Base-by-base conservation (phyloP, 805 yeast genomes). In the Ogataea chonburiensis region DNA sequence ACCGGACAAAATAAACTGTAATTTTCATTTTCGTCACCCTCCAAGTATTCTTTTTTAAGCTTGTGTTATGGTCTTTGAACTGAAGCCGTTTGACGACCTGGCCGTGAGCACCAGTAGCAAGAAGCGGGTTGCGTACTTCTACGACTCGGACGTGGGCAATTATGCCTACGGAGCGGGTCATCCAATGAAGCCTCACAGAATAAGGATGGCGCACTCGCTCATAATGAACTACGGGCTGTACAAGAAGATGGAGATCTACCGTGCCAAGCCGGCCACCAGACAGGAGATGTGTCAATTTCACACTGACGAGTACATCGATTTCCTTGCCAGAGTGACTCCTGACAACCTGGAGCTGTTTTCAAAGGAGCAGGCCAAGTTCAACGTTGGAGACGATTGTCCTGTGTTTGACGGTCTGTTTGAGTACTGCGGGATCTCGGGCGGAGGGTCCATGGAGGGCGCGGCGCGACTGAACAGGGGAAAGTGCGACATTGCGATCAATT, bases 221-320 rank as follows among this genome's bases (percentile, higher is more conserved):
- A 86, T 93, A 48, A 91, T 93, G 95, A 89, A 91, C 65, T 93
- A 93, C 61, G 98, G 97, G 1, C 73, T 93, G 35, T 89, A 93
- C 68, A 87, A 89, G 63, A 85, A 91, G 64, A 91, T 93, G 96
- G 98, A 93, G 60, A 86, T 93, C 31, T 89, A 89, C 62, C 75
- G 97, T 33, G 97, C 98, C 27, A 89, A 88, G 61, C 96, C 98
- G 1, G 98, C 98, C 25, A 89, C 98, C 12, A 84, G 86, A 58
- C 96, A 91, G 63, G 98, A 93, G 56, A 87, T 93, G 96, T 84
- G 95, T 53, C 97, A 91, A 64, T 91, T 93, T 64, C 98, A 93
- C 62, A 87, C 98, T 3, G 98, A 93, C 62, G 98, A 93, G 62
- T 93, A 93, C 61, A 82, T 93, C 41, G 97, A 93, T 61, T 93